phyloP scores from a whole-genome alignment of 495 filamentous ascomycete species.

The Hypoxylon crocopeplum region DNA sequence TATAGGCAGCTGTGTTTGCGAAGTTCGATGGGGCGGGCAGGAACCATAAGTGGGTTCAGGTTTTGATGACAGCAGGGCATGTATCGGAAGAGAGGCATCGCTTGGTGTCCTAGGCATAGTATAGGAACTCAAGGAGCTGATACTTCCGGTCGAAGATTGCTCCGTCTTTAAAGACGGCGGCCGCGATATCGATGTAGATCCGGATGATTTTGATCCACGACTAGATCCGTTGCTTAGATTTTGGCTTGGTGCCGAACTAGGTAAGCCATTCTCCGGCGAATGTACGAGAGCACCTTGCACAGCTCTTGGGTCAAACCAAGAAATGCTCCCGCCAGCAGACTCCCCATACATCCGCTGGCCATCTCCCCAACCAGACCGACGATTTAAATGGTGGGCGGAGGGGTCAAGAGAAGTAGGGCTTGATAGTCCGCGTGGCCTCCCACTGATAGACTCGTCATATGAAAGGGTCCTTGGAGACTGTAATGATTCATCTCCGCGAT shows the following conservation, averaged over 20 bases:
- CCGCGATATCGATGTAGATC: slow-evolving; percentile 33
- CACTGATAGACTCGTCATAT: slow-evolving; percentile 26
- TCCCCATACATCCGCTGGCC: slow-evolving; percentile 29
- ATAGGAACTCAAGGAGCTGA: slow-evolving; percentile 41
- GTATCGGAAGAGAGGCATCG: slow-evolving; percentile 54
- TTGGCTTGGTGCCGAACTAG: slow-evolving; percentile 12
- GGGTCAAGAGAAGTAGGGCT: slow-evolving; percentile 38
- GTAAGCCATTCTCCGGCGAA: slow-evolving; percentile 32
- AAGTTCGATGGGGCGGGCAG: neutral
- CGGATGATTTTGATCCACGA: slow-evolving; percentile 35
- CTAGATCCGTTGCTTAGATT: slow-evolving; percentile 9
- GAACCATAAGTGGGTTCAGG: slow-evolving; percentile 30
- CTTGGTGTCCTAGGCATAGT: slow-evolving; percentile 47
- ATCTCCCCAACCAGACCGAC: slow-evolving; percentile 31
- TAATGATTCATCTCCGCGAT: slow-evolving; percentile 44
- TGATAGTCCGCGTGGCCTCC: slow-evolving; percentile 33
- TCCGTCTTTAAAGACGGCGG: slow-evolving; percentile 48
- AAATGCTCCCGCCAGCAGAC: neutral
- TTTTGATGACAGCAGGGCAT: slow-evolving; percentile 51
- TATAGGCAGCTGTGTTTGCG: slow-evolving; percentile 28
- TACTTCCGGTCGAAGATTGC: slow-evolving; percentile 45
- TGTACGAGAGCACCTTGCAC: slow-evolving; percentile 28
- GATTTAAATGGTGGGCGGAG: slow-evolving; percentile 15
- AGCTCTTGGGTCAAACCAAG: slow-evolving; percentile 38
- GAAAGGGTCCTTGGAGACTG: slow-evolving; percentile 40